Percentiles rank a stretch among this genome's conserved stretches.
phyloP scores from a whole-genome alignment of 768 basidiomycete species.

The Trametes villosa region DNA sequence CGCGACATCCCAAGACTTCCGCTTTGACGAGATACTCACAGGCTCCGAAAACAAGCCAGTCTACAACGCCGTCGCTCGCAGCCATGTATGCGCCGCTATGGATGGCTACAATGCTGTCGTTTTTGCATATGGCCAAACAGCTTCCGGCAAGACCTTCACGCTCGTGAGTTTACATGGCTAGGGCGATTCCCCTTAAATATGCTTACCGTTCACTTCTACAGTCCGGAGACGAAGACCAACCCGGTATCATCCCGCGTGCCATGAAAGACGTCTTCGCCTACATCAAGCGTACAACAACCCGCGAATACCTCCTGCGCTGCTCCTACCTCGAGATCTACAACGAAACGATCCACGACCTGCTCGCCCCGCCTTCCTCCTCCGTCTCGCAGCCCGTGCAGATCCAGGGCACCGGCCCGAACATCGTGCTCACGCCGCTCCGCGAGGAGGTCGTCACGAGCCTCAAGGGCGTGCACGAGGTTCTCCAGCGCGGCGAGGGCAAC shows the following conservation, averaged over 20 bases:
- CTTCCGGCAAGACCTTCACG: conserved; percentile 76
- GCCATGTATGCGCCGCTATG: conserved; percentile 91
- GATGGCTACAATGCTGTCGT: conserved; percentile 96
- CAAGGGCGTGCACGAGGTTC: conserved; percentile 81
- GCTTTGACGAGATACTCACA: conserved; percentile 77
- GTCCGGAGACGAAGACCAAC: conserved; percentile 79
- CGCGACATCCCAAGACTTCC: conserved; percentile 53
- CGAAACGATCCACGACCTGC: conserved; percentile 83
- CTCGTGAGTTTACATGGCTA: conserved; percentile 43
- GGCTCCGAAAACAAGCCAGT: conserved; percentile 81
- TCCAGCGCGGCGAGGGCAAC: conserved; percentile 85
- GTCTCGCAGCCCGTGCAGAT: conserved; percentile 68
- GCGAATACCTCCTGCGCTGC: conserved; percentile 94
- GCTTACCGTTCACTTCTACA: conserved; percentile 31
- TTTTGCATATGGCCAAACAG: conserved; percentile 94
- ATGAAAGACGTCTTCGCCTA: conserved; percentile 90
- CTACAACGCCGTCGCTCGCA: conserved; percentile 74
- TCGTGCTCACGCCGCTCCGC: conserved; percentile 72
- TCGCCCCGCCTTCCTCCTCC: conserved; percentile 68
- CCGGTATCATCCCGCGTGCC: conserved; percentile 92
- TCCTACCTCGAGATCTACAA: conserved; percentile 99
- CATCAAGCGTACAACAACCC: conserved; percentile 73
- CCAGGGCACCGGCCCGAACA: conserved; percentile 66
- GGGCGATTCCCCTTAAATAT: background rate
- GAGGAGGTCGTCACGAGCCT: conserved; percentile 95